Conservation (phyloP, 768 basidiomycete species). For the Lactarius tabidus region DNA sequence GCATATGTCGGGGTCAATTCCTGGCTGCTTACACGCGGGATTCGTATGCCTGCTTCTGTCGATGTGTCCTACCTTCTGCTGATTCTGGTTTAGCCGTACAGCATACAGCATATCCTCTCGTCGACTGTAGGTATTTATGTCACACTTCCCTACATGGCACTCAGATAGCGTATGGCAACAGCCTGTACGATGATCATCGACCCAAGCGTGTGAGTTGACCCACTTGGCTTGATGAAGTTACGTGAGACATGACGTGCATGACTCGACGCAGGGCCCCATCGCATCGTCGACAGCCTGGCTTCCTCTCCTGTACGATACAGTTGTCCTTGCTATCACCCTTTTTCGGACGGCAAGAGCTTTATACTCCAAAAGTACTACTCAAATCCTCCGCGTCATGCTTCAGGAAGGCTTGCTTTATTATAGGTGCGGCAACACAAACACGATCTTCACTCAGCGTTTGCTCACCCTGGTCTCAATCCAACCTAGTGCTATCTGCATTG, state of each 20-base stretch:
- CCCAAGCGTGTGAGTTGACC: constrained; percentile 27
- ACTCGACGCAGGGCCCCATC: constrained; percentile 23
- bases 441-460: no score
- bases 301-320: constrained; percentile 40
- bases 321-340: constrained; percentile 35
- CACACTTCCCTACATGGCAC: background rate
- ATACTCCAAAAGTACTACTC: background rate
- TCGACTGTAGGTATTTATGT: constrained; percentile 8
- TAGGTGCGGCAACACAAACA: constrained; percentile 12
- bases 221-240: background rate
- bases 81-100: background rate
- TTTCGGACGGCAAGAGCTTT: constrained; percentile 28
- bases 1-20: constrained; percentile 45
- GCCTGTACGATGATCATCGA: constrained; percentile 43
- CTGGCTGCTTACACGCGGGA: constrained; percentile 50
- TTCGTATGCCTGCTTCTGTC: constrained; percentile 38
- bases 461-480: background rate
- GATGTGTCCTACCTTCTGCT: background rate
- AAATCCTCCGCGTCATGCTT: constrained; percentile 15
- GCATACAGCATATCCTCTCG: background rate
- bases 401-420: constrained; percentile 18
- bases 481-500: constrained; percentile 36
- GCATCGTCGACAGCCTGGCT: constrained; percentile 41
- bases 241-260: background rate
- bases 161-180: constrained; percentile 24